Conservation (phyloP, 495 filamentous ascomycete species). For the Daldinia concentrica region DNA sequence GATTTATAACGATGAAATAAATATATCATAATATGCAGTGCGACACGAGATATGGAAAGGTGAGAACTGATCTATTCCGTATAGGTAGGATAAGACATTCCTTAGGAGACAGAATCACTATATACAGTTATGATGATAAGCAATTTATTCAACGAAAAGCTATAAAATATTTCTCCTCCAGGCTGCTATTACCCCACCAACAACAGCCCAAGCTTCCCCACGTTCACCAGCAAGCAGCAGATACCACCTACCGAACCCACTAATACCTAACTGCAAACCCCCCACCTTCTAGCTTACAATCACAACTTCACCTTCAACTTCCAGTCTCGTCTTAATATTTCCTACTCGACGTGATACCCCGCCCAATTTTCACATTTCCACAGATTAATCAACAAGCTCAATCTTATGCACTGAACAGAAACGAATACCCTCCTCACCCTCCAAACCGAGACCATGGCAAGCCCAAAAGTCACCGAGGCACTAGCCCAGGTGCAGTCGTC, state of each 20-base stretch:
- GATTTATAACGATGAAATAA: background rate
- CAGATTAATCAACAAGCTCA: background rate
- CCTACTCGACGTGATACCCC: background rate
- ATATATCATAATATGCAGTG: background rate
- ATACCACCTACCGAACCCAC: background rate
- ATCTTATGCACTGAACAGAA: background rate
- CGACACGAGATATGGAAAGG: background rate
- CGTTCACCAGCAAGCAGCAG: slow-evolving; percentile 4
- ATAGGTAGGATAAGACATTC: background rate
- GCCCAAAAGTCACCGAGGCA: slow-evolving; percentile 57
- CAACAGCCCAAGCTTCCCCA: slow-evolving; percentile 15
- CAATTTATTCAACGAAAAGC: background rate
- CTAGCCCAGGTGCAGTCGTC: slow-evolving; percentile 64
- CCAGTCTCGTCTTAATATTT: background rate
- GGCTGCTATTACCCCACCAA: slow-evolving; percentile 1
- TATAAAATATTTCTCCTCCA: background rate
- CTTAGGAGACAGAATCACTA: background rate
- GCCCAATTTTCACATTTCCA: background rate
- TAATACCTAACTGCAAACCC: background rate
- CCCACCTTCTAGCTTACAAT: slow-evolving; percentile 18
- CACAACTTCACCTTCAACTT: slow-evolving; percentile 4
- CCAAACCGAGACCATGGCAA: slow-evolving; percentile 36
- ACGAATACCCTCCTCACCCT: too few species aligned
- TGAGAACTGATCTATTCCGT: background rate
- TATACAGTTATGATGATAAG: background rate